Percentiles rank a stretch among this genome's conserved stretches.
These are phyloP conservation scores for Plasmopara halstedii DNA, from an alignment of 352 stramenopile species.

Conservation along the genomic window DNA sequence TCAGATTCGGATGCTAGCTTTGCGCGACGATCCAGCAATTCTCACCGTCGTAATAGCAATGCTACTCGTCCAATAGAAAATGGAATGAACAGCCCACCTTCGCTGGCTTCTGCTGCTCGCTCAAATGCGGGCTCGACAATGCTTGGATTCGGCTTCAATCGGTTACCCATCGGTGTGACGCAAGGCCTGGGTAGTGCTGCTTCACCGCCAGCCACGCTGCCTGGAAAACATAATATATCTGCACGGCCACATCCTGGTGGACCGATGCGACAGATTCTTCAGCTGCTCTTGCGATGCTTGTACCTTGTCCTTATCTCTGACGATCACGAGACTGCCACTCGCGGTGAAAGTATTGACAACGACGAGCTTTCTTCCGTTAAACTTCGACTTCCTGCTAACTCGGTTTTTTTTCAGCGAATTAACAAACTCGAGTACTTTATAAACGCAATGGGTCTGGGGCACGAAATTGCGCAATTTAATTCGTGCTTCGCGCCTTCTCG, in stretches of 20 bases:
- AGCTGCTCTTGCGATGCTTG: slow-evolving; percentile 64
- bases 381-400: slow-evolving; percentile 40
- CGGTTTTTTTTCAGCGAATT: slow-evolving; percentile 63
- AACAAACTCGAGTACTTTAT: slow-evolving; percentile 85
- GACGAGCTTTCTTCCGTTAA: slow-evolving; percentile 24
- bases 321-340: slow-evolving; percentile 20
- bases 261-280: slow-evolving; percentile 76
- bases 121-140: slow-evolving; percentile 21
- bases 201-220: slow-evolving; percentile 8
- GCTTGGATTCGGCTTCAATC: slow-evolving; percentile 54
- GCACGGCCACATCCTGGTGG: slow-evolving; percentile 66
- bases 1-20: slow-evolving; percentile 73
- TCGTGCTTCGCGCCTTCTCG: slow-evolving; percentile 64
- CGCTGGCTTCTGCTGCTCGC: slow-evolving; percentile 18
- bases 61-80: slow-evolving; percentile 16
- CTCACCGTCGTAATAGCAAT: slow-evolving; percentile 18
- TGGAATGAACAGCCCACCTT: slow-evolving; percentile 42
- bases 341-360: slow-evolving; percentile 16
- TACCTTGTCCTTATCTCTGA: slow-evolving; percentile 61
- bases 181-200: slow-evolving; percentile 8
- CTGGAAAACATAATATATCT: slow-evolving; percentile 33
- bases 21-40: slow-evolving; percentile 48
- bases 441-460: slow-evolving; percentile 65
- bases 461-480: slow-evolving; percentile 63
- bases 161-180: slow-evolving; percentile 27